Percentiles rank a stretch among this genome's conserved stretches.
These are phyloP conservation scores for Cladobotryum mycophilum DNA, from an alignment of 2,329 filamentous ascomycete genomes.

Conservation along the genomic window DNA sequence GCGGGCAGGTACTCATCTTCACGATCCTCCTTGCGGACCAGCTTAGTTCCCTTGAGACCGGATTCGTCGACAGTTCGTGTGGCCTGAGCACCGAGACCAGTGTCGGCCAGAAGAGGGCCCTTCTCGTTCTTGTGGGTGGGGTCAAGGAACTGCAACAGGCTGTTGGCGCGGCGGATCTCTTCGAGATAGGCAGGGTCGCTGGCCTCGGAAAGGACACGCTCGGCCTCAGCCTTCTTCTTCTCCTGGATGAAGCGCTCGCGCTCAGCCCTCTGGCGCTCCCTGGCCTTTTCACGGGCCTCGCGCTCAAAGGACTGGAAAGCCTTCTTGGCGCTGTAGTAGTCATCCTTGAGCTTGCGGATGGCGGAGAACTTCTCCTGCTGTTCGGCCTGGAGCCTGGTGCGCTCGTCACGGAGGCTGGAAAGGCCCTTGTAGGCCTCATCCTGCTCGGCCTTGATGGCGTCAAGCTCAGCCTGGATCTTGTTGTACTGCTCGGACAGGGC, in stretches of 20 bases:
- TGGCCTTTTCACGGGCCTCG: constrained; percentile 67
- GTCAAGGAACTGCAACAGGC: constrained; percentile 86
- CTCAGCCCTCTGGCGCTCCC: constrained; percentile 77
- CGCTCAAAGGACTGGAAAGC: constrained; percentile 80
- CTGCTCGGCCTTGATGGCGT: constrained; percentile 85
- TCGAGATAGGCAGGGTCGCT: constrained; percentile 84
- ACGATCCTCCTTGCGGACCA: constrained; percentile 79
- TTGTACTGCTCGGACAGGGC: constrained; percentile 82
- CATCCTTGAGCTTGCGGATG: constrained; percentile 83
- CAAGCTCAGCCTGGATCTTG: constrained; percentile 79
- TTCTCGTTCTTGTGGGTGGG: constrained; percentile 64
- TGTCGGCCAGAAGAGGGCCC: constrained; percentile 55
- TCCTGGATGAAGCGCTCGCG: constrained; percentile 66
- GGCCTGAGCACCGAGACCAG: constrained; percentile 71
- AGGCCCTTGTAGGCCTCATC: constrained; percentile 86
- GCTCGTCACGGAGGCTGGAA: constrained; percentile 77
- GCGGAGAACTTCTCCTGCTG: constrained; percentile 80
- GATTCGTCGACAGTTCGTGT: constrained; percentile 78
- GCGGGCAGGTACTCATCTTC: constrained; percentile 81
- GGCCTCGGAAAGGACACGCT: constrained; percentile 72
- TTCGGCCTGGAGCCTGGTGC: constrained; percentile 72
- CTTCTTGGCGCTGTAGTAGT: constrained; percentile 74
- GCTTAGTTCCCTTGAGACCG: constrained; percentile 76
- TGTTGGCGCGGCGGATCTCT: constrained; percentile 84
- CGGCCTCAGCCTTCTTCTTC: constrained; percentile 68